Evolutionary conservation across 495 filamentous ascomycete genomes (phyloP).

Genomic region (Podospora pseudoanserina): DNA sequence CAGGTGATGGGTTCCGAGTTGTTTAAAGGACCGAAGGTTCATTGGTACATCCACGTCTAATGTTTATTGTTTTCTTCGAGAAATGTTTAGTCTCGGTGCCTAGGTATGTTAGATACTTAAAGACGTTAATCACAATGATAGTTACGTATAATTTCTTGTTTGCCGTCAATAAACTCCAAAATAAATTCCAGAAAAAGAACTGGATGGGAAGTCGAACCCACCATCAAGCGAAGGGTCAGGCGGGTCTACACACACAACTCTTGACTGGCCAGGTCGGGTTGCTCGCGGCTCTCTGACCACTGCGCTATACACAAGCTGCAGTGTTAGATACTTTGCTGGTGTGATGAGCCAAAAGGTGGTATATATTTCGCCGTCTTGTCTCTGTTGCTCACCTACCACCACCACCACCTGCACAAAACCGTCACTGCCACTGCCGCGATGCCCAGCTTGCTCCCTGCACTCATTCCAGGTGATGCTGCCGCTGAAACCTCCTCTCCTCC

Average conservation of each 20-base stretch:
- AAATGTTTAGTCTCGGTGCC: too few relatives aligned
- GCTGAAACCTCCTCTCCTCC: neutral
- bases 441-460: neutral
- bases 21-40: too few relatives aligned
- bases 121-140: too few relatives aligned
- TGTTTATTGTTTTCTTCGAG: too few relatives aligned
- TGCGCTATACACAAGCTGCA: neutral
- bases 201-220: neutral
- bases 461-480: too few relatives aligned
- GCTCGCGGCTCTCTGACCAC: neutral
- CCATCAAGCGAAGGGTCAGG: neutral
- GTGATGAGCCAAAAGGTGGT: neutral
- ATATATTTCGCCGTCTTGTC: too few relatives aligned
- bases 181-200: neutral
- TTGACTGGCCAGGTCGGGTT: neutral
- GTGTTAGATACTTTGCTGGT: neutral
- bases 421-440: neutral
- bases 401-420: neutral
- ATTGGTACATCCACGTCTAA: too few relatives aligned
- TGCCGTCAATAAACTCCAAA: too few relatives aligned
- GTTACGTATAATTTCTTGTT: too few relatives aligned
- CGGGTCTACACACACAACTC: neutral
- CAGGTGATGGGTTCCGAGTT: too few relatives aligned
- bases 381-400: neutral
- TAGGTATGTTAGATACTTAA: too few relatives aligned